A percentile compares a stretch with the other conserved stretches of the same genome.
These are phyloP conservation scores for Trichoderma gracile DNA, from an alignment of 2,329 filamentous ascomycete species.

Conservation along the genomic window DNA sequence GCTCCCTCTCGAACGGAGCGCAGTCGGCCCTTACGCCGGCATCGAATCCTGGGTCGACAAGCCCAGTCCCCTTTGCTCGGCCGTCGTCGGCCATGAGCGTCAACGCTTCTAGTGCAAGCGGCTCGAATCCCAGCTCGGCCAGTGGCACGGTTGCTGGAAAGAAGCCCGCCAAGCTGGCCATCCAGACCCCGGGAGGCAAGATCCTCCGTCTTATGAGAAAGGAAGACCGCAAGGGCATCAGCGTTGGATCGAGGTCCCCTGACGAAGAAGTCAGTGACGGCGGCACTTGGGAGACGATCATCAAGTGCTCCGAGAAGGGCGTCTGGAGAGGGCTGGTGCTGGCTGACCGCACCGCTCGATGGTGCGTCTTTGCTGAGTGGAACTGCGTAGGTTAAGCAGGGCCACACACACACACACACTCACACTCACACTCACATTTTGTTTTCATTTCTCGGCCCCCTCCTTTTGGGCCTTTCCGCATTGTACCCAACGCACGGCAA, in stretches of 20 bases:
- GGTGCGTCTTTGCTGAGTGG: conserved; percentile 95
- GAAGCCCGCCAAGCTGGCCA: conserved; percentile 93
- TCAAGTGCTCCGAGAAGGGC: conserved; percentile 82
- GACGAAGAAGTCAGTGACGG: conserved; percentile 66
- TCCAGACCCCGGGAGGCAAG: conserved; percentile 92
- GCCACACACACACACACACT: neutral
- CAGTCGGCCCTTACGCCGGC: conserved; percentile 47
- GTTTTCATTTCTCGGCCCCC: neutral
- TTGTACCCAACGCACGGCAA: neutral
- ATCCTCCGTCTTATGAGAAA: conserved; percentile 86
- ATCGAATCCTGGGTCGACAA: conserved; percentile 50
- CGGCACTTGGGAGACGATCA: conserved; percentile 84
- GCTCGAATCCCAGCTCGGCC: conserved; percentile 57
- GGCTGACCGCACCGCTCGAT: conserved; percentile 78
- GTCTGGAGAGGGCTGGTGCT: conserved; percentile 80
- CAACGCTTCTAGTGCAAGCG: conserved; percentile 57
- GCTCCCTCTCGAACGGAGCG: conserved; percentile 47
- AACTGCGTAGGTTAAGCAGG: conserved; percentile 51
- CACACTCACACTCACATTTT: neutral
- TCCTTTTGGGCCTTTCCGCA: neutral
- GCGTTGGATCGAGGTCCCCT: conserved; percentile 46
- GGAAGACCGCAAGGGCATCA: conserved; percentile 63
- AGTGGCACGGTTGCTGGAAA: conserved; percentile 57
- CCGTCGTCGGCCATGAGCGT: conserved; percentile 67
- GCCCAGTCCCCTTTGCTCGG: conserved; percentile 62